These are phyloP conservation scores for Fusarium sororula DNA, from an alignment of 2,329 filamentous ascomycete genomes.

Conservation along the genomic window DNA sequence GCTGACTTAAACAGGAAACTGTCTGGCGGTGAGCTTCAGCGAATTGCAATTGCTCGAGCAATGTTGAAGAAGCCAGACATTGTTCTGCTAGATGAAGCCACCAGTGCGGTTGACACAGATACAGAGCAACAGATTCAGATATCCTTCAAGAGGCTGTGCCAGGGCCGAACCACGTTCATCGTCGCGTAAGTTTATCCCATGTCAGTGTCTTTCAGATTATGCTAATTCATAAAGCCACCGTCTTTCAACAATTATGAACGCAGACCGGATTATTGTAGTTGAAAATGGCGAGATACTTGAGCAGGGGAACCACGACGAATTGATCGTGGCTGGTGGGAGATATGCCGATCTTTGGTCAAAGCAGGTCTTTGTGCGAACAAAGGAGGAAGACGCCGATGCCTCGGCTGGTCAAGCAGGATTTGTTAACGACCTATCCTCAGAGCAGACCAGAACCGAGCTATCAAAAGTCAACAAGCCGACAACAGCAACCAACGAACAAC, in stretches of 20 bases:
- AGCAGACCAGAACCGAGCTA: conserved; percentile 48
- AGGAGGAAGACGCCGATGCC: conserved; percentile 48
- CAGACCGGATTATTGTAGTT: conserved; percentile 73
- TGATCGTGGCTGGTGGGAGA: conserved; percentile 66
- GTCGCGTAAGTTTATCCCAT: conserved; percentile 62
- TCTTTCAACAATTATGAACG: conserved; percentile 75
- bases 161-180: conserved; percentile 72
- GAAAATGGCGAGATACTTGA: conserved; percentile 70
- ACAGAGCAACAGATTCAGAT: conserved; percentile 74
- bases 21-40: conserved; percentile 73
- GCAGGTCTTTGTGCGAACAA: conserved; percentile 64
- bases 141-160: conserved; percentile 66
- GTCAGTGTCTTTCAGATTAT: neutral
- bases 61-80: conserved; percentile 79
- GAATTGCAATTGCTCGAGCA: conserved; percentile 74
- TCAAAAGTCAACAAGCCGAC: conserved; percentile 47
- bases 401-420: conserved; percentile 40
- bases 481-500: conserved; percentile 31
- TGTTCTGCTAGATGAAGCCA: conserved; percentile 81
- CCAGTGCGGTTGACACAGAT: conserved; percentile 77
- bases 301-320: conserved; percentile 67
- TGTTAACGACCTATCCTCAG: conserved; percentile 51
- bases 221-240: conserved; percentile 61
- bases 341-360: conserved; percentile 74
- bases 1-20: conserved; percentile 59